These are phyloP conservation scores for Dianthus caryophyllus DNA, from an alignment of 148 eudicot species.

Conservation along the genomic window DNA sequence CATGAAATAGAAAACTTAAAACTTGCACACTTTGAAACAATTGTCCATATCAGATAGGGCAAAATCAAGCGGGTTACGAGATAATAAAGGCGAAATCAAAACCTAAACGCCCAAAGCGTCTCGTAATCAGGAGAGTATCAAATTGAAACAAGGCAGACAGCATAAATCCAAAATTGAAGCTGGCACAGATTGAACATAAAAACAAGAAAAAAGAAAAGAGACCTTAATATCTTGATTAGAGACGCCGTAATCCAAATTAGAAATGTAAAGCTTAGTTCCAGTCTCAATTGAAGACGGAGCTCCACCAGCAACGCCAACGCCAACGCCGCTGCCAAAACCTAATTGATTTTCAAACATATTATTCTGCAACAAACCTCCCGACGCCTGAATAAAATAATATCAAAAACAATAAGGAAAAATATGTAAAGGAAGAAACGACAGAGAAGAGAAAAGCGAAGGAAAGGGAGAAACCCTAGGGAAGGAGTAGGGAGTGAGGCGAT, in stretches of 20 bases:
- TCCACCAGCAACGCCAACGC: slow-evolving; percentile 27
- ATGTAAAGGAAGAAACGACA: not conserved
- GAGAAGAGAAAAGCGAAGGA: not conserved
- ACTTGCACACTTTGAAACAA: no score
- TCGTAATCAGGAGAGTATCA: not conserved
- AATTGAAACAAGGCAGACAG: not conserved
- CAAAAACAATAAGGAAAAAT: not conserved
- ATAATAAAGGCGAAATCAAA: not conserved
- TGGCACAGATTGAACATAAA: not conserved
- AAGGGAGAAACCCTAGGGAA: slow-evolving; percentile 37
- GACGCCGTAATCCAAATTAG: slow-evolving; percentile 88
- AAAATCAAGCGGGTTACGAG: not conserved
- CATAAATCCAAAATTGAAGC: not conserved
- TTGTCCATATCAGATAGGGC: no score
- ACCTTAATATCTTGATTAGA: slow-evolving; percentile 94
- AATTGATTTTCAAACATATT: slow-evolving; percentile 55
- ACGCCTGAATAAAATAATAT: slow-evolving; percentile 38
- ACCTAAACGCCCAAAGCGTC: not conserved
- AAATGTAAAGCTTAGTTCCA: slow-evolving; percentile 86
- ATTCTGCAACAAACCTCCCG: slow-evolving; percentile 64
- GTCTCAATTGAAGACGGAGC: slow-evolving; percentile 63
- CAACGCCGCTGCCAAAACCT: slow-evolving; percentile 23
- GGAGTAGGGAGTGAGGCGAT: slow-evolving; percentile 66
- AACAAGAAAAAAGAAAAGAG: not conserved
- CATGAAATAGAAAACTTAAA: no score